Evolutionary conservation across 1,284 basidiomycete species (phyloP), one percentile per base, ranked within the genome.

Genomic region (Puccinia horiana): DNA sequence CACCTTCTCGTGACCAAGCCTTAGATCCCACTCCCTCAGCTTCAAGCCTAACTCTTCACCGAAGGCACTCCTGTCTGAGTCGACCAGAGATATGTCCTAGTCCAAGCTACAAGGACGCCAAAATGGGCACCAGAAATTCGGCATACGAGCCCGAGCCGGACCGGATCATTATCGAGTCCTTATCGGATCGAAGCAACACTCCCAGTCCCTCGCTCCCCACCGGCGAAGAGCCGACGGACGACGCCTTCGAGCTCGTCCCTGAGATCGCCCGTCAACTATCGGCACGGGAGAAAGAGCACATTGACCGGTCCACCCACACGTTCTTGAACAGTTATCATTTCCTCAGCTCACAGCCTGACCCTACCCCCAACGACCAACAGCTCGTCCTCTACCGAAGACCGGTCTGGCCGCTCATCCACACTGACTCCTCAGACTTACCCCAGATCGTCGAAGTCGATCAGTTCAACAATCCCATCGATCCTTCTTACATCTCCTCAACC

Each of bases 91-190:
- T 23, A n/a, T 18, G 52, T 12, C 29, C 29, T 29, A 35, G 29
- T 8, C 29, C 29, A 1, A 16, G 1, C 58, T 11, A 18, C 29
- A 35, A 12, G 52, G 52, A 65, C 5, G 16, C 14, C 9, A 20
- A 35, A 6, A 65, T 65, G 63, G 6, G n/a, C 29, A 35, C 63
- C 23, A 5, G 29, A 4, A 14, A 65, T 35, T 65, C 63, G 37
- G 63, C 63, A 5, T 65, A 65, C n/a, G 63, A 65, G 63, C 29
- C 37, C 63, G 63, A 65, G 37, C 63, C 32, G 6, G 23, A 65
- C 37, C 63, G 63, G 16, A 32, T 65, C 29, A 35, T 65, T n/a
- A 35, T 65, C 29, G 63, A 65, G 14, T 65, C 63, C 9, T 23
- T 65, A 9, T 65, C 63, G 6, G 63, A 65, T 20, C 8, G 20